Conservation (phyloP, 164 flowering plant genomes). For the Sedum album region DNA sequence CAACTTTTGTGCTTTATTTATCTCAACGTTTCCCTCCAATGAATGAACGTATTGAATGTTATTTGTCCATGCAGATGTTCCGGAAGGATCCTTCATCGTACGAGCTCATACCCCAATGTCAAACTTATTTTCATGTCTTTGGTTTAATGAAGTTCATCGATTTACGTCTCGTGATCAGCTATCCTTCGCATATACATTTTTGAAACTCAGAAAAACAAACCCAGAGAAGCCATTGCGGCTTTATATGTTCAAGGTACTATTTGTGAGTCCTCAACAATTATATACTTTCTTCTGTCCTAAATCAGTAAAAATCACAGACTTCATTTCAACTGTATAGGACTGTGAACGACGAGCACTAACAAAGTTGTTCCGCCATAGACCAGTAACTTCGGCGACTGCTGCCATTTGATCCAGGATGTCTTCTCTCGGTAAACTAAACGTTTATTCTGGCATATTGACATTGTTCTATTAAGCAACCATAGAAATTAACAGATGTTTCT, state of each 20-base stretch:
- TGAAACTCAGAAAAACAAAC: constrained; percentile 74
- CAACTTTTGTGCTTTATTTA: neutral
- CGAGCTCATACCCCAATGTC: constrained; percentile 96
- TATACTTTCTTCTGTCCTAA: neutral
- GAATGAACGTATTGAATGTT: neutral
- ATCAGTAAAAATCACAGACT: neutral
- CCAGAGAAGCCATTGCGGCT: constrained; percentile 59
- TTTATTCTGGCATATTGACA: neutral
- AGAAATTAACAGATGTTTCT: neutral
- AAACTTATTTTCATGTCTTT: constrained; percentile 88
- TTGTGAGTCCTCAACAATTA: neutral
- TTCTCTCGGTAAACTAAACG: neutral
- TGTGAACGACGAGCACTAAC: constrained; percentile 84
- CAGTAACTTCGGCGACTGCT: constrained; percentile 21
- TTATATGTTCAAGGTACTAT: constrained; percentile 86
- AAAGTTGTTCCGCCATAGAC: constrained; percentile 65
- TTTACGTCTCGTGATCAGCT: constrained; percentile 96
- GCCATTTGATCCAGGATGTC: constrained; percentile 11
- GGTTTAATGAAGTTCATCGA: constrained; percentile 96
- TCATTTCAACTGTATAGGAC: constrained; percentile 38
- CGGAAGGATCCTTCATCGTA: constrained; percentile 91
- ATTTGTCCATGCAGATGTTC: constrained; percentile 59
- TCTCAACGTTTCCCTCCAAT: neutral
- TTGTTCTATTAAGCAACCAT: neutral
- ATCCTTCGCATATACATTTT: constrained; percentile 86